Percentiles rank a stretch among this genome's conserved stretches.
phyloP scores from a whole-genome alignment of 257 asterid genomes.

The Oldenlandia corymbosa region DNA sequence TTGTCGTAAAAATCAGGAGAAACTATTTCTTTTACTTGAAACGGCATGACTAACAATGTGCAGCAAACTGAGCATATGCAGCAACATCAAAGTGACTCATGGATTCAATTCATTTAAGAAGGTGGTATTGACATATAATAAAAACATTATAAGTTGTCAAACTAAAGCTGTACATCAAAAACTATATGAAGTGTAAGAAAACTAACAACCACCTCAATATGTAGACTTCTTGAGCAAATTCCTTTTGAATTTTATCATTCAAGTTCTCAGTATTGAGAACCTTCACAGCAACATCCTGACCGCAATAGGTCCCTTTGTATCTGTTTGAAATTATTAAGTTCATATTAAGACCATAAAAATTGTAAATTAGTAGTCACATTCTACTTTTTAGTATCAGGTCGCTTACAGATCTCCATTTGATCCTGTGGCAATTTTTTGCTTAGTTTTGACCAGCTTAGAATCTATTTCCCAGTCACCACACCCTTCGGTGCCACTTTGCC shows the following conservation, averaged over 20 bases:
- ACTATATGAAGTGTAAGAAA: neutral
- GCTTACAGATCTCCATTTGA: conserved; percentile 78
- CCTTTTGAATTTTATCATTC: conserved; percentile 46
- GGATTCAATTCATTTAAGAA: no score
- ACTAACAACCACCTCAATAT: conserved; percentile 51
- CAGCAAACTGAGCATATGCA: neutral
- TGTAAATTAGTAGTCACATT: neutral
- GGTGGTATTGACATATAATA: no score
- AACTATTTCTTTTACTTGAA: neutral
- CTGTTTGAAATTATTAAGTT: conserved; percentile 38
- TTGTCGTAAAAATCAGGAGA: neutral
- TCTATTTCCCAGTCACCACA: conserved; percentile 87
- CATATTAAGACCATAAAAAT: conserved; percentile 11
- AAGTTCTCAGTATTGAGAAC: conserved; percentile 50
- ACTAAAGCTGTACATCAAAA: neutral
- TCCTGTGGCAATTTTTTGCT: conserved; percentile 56
- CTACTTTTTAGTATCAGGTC: neutral
- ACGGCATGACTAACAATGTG: neutral
- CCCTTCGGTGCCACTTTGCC: conserved; percentile 41
- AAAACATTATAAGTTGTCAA: neutral
- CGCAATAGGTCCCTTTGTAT: conserved; percentile 58
- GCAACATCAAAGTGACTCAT: no score
- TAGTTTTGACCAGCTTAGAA: conserved; percentile 46
- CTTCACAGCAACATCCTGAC: conserved; percentile 90
- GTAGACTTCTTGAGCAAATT: conserved; percentile 81